These are phyloP conservation scores for Beauveria pseudobassiana DNA, from an alignment of 2,329 filamentous ascomycete species.

Conservation along the genomic window DNA sequence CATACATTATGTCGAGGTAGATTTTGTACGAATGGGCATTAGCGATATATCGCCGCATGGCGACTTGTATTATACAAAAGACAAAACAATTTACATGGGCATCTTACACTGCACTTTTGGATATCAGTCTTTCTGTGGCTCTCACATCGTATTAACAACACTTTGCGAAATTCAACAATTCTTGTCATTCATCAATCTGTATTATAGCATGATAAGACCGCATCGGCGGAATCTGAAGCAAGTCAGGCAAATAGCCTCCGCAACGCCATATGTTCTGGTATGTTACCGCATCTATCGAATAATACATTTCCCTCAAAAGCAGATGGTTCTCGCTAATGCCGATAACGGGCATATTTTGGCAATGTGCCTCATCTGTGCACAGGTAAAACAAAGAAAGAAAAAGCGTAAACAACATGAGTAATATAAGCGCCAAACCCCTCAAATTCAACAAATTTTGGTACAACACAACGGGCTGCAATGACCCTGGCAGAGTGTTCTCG, in stretches of 20 bases:
- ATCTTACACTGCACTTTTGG: not conserved
- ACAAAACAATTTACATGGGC: not conserved
- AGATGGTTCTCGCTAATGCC: not conserved
- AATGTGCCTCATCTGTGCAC: not conserved
- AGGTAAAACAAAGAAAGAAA: not conserved
- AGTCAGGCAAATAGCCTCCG: not conserved
- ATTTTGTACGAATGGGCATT: slow-evolving; percentile 7
- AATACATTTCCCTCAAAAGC: not conserved
- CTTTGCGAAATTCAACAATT: not conserved
- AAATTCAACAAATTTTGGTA: not conserved
- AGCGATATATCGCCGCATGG: slow-evolving; percentile 4
- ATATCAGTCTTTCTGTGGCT: too few relatives aligned
- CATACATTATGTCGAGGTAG: not conserved
- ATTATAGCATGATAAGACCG: not conserved
- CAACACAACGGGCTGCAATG: not conserved
- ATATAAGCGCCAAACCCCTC: slow-evolving; percentile 1
- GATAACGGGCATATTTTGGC: not conserved
- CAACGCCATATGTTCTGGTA: slow-evolving; percentile 3
- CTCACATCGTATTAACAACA: not conserved
- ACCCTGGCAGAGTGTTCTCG: slow-evolving; percentile 42
- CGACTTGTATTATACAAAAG: slow-evolving; percentile 8
- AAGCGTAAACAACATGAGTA: not conserved
- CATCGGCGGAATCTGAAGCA: not conserved
- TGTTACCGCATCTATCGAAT: not conserved
- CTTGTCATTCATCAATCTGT: not conserved